A percentile compares a stretch with the other conserved stretches of the same genome.
phyloP scores from a whole-genome alignment of 768 basidiomycete species.

The Mycena polygramma region DNA sequence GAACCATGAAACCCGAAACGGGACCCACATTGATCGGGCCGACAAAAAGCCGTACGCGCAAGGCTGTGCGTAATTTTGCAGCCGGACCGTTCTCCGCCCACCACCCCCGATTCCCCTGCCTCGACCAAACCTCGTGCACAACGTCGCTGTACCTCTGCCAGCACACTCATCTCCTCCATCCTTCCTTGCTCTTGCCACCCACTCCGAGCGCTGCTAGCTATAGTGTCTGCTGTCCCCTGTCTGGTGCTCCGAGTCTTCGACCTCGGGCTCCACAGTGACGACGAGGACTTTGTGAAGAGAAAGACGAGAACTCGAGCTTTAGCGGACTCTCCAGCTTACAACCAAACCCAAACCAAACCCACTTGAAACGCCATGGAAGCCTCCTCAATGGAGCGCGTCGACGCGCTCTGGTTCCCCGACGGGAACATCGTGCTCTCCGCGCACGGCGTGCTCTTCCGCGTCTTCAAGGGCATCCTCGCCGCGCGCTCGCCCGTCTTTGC shows the following conservation, averaged over 20 bases:
- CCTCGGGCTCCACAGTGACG: slow-evolving; percentile 1
- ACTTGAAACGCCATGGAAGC: slow-evolving; percentile 16
- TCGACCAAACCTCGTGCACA: slow-evolving; percentile 10
- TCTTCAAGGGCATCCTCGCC: slow-evolving; percentile 34
- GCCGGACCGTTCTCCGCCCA: background rate
- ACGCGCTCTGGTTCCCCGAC: slow-evolving; percentile 34
- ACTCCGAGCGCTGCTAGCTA: too few species aligned
- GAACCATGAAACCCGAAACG: background rate
- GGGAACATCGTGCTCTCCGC: slow-evolving; percentile 35
- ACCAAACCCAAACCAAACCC: background rate
- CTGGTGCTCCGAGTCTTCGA: background rate
- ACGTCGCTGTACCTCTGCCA: background rate
- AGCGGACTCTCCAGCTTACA: too few species aligned
- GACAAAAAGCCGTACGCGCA: slow-evolving; percentile 8
- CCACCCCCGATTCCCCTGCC: background rate
- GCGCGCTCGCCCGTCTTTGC: slow-evolving; percentile 33
- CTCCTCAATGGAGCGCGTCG: slow-evolving; percentile 30
- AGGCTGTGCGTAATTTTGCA: slow-evolving; percentile 6
- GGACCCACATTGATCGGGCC: slow-evolving; percentile 14
- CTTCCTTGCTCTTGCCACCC: background rate
- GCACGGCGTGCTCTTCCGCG: slow-evolving; percentile 33
- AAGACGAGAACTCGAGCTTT: background rate
- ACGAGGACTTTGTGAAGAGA: background rate
- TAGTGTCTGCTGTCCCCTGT: background rate
- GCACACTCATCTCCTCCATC: background rate